Base-by-base conservation (phyloP, 768 basidiomycete genomes). In the Boletus reticulatus region DNA sequence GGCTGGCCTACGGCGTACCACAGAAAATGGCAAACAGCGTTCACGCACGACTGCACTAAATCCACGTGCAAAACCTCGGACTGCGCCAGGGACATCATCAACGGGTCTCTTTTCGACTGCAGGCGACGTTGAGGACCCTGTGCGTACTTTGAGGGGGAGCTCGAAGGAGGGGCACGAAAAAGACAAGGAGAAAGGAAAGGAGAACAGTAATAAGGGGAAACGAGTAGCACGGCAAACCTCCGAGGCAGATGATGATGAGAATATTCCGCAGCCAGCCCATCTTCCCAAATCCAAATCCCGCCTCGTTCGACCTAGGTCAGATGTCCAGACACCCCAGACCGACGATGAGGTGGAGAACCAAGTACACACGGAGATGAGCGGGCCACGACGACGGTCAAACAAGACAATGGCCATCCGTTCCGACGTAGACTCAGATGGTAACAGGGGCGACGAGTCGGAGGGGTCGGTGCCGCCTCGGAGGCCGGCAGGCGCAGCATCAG, bases 401-500 rank as follows among this genome's bases (percentile, higher is more conserved):
- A 57, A 41, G 27, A 37, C 17, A 16, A 43, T 19, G 27, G 19
- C 6, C 4, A 17, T 45, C 6, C 24, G 5, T 20, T 58, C 54
- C 4, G 60, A 64, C 32, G 34, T 34, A 0, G 58, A 55, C 13
- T 57, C 16, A 11, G 47, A 46, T n/a, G 9, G 5, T 20, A 3
- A 20, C 11, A 4, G 32, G 4, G 51, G 39, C 9, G 31, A 36
- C 12, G 48, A 1, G 9, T 58, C 57, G 3, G 57, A 61, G 20
- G 48, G n/a, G 6, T 58, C 62, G 7, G 34, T 53, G 8, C 58
- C 65, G 0, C 58, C 59, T 19, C 58, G 63, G 19, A 60, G 45
- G 44, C 6, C 32, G 0, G 10, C 34, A 32, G 52, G 22, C 12
- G 16, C 32, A 9, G 52, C 22, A 10, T 50, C 55, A 7, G 46